A percentile compares a stretch with the other conserved stretches of the same genome.
These are phyloP conservation scores for Boletus pseudo-olivaceus DNA, from an alignment of 768 basidiomycete species.

Conservation along the genomic window DNA sequence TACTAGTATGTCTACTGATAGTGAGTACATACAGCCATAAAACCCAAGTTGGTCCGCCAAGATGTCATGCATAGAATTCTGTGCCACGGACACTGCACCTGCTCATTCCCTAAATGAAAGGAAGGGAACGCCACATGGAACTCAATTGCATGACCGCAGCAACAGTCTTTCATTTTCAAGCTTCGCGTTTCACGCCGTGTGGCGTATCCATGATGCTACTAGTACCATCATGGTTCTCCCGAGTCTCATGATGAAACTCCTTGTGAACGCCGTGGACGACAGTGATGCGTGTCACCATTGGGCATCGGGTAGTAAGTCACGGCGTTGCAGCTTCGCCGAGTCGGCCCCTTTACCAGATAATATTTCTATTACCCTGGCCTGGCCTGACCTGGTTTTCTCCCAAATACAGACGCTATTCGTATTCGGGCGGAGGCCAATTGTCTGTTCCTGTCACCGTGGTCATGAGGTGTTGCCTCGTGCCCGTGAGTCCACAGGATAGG, in stretches of 20 bases:
- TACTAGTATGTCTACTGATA: background rate
- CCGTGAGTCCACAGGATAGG: background rate
- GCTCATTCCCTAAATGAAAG: too few relatives aligned
- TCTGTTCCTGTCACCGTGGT: background rate
- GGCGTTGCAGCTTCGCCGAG: background rate
- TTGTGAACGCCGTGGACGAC: background rate
- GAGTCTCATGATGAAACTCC: too few relatives aligned
- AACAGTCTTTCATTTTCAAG: background rate
- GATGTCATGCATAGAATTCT: too few relatives aligned
- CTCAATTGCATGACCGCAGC: background rate
- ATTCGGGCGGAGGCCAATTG: background rate
- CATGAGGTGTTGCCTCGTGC: conserved; percentile 7
- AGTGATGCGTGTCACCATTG: background rate
- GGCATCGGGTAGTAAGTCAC: background rate
- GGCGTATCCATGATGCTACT: background rate
- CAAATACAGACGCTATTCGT: too few relatives aligned
- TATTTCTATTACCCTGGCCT: too few relatives aligned
- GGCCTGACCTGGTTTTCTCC: too few relatives aligned
- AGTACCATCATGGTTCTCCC: background rate
- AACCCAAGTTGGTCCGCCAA: too few relatives aligned
- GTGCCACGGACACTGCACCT: too few relatives aligned
- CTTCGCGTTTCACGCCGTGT: background rate
- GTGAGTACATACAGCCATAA: too few relatives aligned
- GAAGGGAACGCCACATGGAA: too few relatives aligned
- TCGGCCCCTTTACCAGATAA: too few relatives aligned